Conservation (phyloP, 805 yeast species). For the Barnettozyma sucrosica region DNA sequence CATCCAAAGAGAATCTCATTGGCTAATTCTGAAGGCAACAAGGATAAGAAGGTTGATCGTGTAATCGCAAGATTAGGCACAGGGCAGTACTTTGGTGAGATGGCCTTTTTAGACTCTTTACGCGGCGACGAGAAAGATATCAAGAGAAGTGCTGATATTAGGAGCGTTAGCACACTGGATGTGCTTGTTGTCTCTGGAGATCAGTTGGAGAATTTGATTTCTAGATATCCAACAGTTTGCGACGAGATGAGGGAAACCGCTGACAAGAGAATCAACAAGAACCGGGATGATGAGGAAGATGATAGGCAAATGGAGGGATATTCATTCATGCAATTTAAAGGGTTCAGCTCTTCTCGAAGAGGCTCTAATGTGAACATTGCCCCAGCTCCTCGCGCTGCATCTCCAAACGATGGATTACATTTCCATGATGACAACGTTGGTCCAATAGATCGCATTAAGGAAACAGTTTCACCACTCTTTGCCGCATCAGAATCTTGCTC, state of each 20-base stretch:
- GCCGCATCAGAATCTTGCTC: not conserved
- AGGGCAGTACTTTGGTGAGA: slow-evolving; percentile 72
- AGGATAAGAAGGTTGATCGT: slow-evolving; percentile 29
- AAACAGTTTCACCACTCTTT: slow-evolving; percentile 8
- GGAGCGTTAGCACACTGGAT: slow-evolving; percentile 56
- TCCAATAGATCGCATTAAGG: slow-evolving; percentile 4
- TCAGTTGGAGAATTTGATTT: slow-evolving; percentile 47
- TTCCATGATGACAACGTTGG: not conserved
- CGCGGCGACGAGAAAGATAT: slow-evolving; percentile 13
- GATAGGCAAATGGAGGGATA: slow-evolving; percentile 10
- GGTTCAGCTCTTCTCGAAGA: slow-evolving; percentile 10
- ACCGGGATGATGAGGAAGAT: slow-evolving; percentile 18
- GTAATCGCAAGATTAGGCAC: slow-evolving; percentile 52
- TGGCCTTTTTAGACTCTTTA: slow-evolving; percentile 55
- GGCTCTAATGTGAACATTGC: not conserved
- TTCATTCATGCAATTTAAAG: slow-evolving; percentile 24
- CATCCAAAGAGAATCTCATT: slow-evolving; percentile 30
- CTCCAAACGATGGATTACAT: not conserved
- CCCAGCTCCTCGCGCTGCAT: not conserved
- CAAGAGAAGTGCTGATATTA: slow-evolving; percentile 55
- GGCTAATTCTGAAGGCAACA: slow-evolving; percentile 15
- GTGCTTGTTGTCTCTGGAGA: slow-evolving; percentile 55
- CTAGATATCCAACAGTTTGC: slow-evolving; percentile 50
- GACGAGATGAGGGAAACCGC: slow-evolving; percentile 61
- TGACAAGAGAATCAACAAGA: slow-evolving; percentile 37